A percentile compares a stretch with the other conserved stretches of the same genome.
These are phyloP conservation scores for Claviceps quebecensis DNA, from an alignment of 2,329 filamentous ascomycete species.

Conservation along the genomic window DNA sequence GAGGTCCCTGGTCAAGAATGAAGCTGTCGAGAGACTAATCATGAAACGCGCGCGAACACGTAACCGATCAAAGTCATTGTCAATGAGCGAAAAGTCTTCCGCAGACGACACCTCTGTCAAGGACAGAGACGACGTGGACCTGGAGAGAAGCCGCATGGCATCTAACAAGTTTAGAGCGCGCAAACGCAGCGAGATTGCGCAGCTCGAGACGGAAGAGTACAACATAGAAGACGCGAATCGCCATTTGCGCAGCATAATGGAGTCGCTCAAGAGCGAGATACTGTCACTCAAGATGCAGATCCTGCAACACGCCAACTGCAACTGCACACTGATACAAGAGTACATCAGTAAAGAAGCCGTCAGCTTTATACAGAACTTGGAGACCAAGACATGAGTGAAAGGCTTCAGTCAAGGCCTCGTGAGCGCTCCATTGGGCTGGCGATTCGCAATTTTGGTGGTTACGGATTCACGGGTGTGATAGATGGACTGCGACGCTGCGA, in stretches of 20 bases:
- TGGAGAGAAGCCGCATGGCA: slow-evolving; percentile 12
- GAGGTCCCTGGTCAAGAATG: background rate
- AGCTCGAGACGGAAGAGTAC: slow-evolving; percentile 9
- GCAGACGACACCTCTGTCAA: background rate
- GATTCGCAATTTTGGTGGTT: no score
- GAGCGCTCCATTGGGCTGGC: no score
- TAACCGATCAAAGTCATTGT: slow-evolving; percentile 1
- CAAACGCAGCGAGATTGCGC: slow-evolving; percentile 9
- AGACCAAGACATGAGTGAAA: background rate
- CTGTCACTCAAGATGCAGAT: slow-evolving; percentile 13
- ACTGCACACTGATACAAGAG: slow-evolving; percentile 11
- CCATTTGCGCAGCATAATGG: slow-evolving; percentile 5
- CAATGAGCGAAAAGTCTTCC: background rate
- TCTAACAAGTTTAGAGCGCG: slow-evolving; percentile 14
- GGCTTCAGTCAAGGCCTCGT: no score
- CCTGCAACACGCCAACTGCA: slow-evolving; percentile 12
- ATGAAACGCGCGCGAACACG: background rate
- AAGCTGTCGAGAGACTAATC: background rate
- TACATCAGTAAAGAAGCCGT: slow-evolving; percentile 11
- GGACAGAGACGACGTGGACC: background rate
- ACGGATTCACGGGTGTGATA: no score
- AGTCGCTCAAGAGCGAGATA: slow-evolving; percentile 9
- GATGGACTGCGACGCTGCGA: no score
- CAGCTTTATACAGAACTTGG: slow-evolving; percentile 6
- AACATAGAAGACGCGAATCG: slow-evolving; percentile 9